phyloP scores from a whole-genome alignment of 1,284 basidiomycete species.

The Apiotrichum veenhuisii region DNA sequence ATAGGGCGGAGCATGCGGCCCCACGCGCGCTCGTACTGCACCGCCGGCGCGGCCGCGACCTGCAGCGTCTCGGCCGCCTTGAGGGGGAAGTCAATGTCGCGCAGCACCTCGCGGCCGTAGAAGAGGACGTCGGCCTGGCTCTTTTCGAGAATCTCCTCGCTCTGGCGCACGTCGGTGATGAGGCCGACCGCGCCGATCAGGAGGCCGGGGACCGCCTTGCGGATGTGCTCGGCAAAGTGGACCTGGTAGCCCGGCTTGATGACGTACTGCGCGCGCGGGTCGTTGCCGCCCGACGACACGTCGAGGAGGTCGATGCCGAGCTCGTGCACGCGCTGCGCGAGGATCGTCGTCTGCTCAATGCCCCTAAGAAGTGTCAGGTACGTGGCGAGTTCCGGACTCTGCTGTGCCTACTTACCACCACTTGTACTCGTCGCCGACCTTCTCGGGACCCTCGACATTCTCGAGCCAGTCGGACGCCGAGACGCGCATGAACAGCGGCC shows the following conservation, averaged over 20 bases:
- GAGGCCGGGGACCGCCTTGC: constrained; percentile 59
- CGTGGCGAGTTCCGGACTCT: background rate
- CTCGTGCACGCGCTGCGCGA: constrained; percentile 58
- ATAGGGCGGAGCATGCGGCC: constrained; percentile 43
- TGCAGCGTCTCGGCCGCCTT: constrained; percentile 43
- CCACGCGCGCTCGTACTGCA: constrained; percentile 55
- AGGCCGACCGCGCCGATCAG: constrained; percentile 67
- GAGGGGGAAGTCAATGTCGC: constrained; percentile 49
- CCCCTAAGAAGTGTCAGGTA: constrained; percentile 56
- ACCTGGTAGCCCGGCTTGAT: constrained; percentile 65
- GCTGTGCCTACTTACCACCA: constrained; percentile 41
- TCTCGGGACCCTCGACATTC: constrained; percentile 47
- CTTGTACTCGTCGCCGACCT: constrained; percentile 43
- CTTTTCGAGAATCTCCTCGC: constrained; percentile 62
- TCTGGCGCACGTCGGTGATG: constrained; percentile 63
- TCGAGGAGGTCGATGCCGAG: constrained; percentile 70
- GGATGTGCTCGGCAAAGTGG: constrained; percentile 65
- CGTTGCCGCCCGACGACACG: constrained; percentile 66
- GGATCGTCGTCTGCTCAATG: constrained; percentile 66
- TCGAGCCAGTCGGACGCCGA: constrained; percentile 76
- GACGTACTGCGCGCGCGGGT: constrained; percentile 57
- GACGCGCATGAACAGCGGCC: constrained; percentile 70
- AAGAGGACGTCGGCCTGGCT: constrained; percentile 67
- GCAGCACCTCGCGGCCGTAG: constrained; percentile 59
- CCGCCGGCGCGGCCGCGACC: constrained; percentile 43